These are phyloP conservation scores for Fusarium torreyae DNA, from an alignment of 2,329 filamentous ascomycete species.

Conservation along the genomic window DNA sequence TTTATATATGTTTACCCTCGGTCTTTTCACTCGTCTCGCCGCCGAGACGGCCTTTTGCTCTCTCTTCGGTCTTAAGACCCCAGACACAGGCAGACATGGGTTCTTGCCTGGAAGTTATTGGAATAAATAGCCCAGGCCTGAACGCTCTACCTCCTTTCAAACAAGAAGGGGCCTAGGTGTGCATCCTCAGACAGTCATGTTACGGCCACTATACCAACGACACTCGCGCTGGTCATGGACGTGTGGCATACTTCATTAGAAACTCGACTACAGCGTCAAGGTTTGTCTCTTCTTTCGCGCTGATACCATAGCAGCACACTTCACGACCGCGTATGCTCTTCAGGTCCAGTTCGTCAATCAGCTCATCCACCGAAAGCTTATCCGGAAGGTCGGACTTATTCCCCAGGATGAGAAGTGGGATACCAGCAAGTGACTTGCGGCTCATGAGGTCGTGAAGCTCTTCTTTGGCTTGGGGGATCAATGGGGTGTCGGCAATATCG, in stretches of 20 bases:
- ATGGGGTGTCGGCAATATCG: slow-evolving; percentile 88
- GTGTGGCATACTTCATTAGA: slow-evolving; percentile 90
- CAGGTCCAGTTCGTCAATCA: slow-evolving; percentile 93
- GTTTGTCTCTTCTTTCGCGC: slow-evolving; percentile 98
- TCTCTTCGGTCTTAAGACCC: slow-evolving; percentile 17
- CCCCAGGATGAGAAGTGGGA: slow-evolving; percentile 92
- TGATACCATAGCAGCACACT: slow-evolving; percentile 98
- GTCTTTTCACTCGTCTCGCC: slow-evolving; percentile 41
- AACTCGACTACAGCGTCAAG: slow-evolving; percentile 97
- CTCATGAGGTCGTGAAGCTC: slow-evolving; percentile 92
- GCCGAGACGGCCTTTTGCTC: slow-evolving; percentile 33
- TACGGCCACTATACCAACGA: slow-evolving; percentile 26
- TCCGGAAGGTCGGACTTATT: slow-evolving; percentile 98
- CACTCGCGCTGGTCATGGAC: slow-evolving; percentile 59
- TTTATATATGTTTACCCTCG: slow-evolving; percentile 51
- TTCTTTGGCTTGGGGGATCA: slow-evolving; percentile 88
- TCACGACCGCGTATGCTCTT: slow-evolving; percentile 92
- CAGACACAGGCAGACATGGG: slow-evolving; percentile 13
- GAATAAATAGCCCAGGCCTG: slow-evolving; percentile 10
- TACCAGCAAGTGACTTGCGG: slow-evolving; percentile 87
- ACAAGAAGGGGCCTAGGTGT: slow-evolving; percentile 9
- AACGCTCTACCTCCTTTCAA: slow-evolving; percentile 10
- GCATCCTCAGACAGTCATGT: slow-evolving; percentile 27
- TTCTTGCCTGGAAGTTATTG: slow-evolving; percentile 9
- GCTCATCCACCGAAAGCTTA: slow-evolving; percentile 91